These are phyloP conservation scores for Globisporangium recalcitrans DNA, from an alignment of 352 stramenopile genomes.

Conservation along the genomic window DNA sequence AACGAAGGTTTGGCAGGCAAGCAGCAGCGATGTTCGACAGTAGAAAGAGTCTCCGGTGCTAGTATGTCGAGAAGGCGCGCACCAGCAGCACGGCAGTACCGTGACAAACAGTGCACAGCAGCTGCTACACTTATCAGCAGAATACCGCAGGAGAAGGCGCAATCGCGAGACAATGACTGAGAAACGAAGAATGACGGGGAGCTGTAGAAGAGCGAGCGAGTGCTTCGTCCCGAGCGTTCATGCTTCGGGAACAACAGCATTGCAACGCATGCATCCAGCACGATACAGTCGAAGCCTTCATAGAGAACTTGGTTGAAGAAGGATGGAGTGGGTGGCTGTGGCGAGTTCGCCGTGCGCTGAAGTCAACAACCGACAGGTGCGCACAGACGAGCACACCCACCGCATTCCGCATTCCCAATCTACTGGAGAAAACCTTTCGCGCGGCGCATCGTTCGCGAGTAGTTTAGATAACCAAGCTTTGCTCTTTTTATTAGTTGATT, in stretches of 20 bases:
- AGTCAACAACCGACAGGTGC: neutral
- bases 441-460: neutral
- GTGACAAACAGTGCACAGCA: neutral
- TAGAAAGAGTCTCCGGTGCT: neutral
- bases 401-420: neutral
- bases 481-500: slow-evolving; percentile 8
- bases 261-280: neutral
- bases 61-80: neutral
- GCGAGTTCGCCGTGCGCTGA: neutral
- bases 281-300: neutral
- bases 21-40: neutral
- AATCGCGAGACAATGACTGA: neutral
- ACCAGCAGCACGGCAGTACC: neutral
- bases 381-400: neutral
- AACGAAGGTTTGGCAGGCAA: neutral
- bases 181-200: neutral
- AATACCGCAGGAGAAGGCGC: neutral
- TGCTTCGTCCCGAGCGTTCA: neutral
- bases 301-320: neutral
- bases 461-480: slow-evolving; percentile 9
- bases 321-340: neutral
- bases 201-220: neutral
- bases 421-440: neutral
- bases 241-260: neutral
- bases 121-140: neutral